Conservation (phyloP, 352 stramenopile genomes). For the Phytopythium sindhum region DNA sequence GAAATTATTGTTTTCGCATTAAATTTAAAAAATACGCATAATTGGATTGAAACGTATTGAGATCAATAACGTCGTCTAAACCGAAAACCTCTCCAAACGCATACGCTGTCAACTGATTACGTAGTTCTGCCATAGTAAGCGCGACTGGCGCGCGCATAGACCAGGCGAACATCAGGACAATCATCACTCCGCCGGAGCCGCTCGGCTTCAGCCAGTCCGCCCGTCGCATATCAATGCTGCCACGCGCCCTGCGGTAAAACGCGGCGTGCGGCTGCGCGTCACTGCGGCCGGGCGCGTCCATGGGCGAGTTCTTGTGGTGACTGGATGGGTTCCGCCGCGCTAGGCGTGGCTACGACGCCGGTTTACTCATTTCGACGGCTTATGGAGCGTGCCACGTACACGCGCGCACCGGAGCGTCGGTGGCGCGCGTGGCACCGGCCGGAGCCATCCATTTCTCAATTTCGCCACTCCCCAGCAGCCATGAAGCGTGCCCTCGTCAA, state of each 20-base stretch:
- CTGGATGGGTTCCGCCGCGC: not conserved
- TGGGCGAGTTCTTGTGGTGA: conserved; percentile 5
- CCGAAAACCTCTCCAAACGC: too few species aligned
- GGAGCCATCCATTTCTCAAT: conserved; percentile 2
- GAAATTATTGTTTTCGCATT: too few species aligned
- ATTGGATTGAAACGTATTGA: too few species aligned
- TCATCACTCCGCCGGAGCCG: not conserved
- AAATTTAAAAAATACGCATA: too few species aligned
- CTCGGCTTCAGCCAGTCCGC: not conserved
- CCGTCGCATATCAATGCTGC: conserved; percentile 9
- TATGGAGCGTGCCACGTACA: not conserved
- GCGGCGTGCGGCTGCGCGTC: not conserved
- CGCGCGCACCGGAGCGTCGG: not conserved
- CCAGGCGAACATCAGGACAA: not conserved
- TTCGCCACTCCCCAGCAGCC: not conserved
- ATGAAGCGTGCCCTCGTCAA: conserved; percentile 66
- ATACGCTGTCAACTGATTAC: not conserved
- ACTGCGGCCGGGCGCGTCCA: not conserved
- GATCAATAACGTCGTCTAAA: too few species aligned
- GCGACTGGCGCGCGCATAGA: not conserved
- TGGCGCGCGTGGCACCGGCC: not conserved
- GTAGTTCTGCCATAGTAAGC: too few species aligned
- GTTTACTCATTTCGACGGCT: not conserved
- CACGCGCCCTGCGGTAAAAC: not conserved
- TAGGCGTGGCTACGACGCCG: not conserved